Conservation (phyloP, 2,329 filamentous ascomycete species). For the Dothiorella sarmentorum region DNA sequence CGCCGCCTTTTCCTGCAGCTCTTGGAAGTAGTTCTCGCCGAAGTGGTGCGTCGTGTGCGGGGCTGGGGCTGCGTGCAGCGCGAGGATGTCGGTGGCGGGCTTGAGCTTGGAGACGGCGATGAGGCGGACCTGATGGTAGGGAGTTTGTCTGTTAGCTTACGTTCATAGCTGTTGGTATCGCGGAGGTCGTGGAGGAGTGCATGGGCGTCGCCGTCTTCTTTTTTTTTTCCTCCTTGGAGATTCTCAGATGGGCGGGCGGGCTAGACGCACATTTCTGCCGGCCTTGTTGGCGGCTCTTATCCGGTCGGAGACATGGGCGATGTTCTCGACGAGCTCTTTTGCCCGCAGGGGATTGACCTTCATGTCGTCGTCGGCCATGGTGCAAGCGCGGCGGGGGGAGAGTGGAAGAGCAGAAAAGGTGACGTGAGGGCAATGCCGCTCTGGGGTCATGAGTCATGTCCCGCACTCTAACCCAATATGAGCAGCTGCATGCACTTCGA, state of each 20-base stretch:
- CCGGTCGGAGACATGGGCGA: conserved; percentile 40
- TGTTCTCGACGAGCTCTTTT: conserved; percentile 45
- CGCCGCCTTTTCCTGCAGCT: conserved; percentile 79
- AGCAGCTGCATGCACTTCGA: conserved; percentile 9
- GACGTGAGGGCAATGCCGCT: neutral
- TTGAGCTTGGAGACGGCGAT: conserved; percentile 97
- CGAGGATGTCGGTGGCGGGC: conserved; percentile 83
- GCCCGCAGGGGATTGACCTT: conserved; percentile 43
- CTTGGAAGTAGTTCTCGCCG: conserved; percentile 86
- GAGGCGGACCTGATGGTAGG: conserved; percentile 63
- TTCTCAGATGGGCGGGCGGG: neutral
- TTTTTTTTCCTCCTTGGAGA: too few relatives aligned
- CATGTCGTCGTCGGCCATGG: conserved; percentile 38
- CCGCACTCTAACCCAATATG: neutral
- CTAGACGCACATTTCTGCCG: conserved; percentile 27
- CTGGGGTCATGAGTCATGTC: conserved; percentile 10
- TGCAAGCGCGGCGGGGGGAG: neutral
- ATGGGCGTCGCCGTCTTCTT: neutral
- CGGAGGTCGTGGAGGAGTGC: too few relatives aligned
- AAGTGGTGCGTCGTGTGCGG: conserved; percentile 67
- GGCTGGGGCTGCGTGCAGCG: conserved; percentile 62
- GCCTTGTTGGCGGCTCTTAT: conserved; percentile 39
- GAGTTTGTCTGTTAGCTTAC: neutral
- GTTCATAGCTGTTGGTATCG: neutral
- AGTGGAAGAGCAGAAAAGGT: neutral